Conservation (phyloP, 805 yeast species). For the Clavispora asparagi region DNA sequence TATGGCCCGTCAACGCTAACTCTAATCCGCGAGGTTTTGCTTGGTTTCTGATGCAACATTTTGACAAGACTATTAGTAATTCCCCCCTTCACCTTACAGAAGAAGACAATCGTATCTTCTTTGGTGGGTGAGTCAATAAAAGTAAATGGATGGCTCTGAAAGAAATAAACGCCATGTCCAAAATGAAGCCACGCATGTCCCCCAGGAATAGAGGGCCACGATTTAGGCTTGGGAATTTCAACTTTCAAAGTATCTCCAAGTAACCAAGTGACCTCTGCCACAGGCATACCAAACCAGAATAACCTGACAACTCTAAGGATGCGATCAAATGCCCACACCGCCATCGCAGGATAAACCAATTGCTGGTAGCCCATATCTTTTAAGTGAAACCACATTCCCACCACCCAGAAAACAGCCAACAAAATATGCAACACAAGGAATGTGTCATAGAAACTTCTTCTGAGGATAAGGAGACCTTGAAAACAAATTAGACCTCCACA, state of each 20-base stretch:
- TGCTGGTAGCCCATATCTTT: slow-evolving; percentile 5
- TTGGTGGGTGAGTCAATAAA: slow-evolving; percentile 18
- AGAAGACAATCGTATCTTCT: slow-evolving; percentile 23
- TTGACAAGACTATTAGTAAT: slow-evolving; percentile 30
- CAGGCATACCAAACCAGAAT: slow-evolving; percentile 30
- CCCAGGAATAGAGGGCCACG: slow-evolving; percentile 36
- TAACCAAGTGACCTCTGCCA: slow-evolving; percentile 23
- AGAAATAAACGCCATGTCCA: slow-evolving; percentile 28
- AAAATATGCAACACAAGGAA: slow-evolving; percentile 14
- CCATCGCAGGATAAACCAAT: slow-evolving; percentile 10
- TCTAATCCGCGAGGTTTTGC: slow-evolving; percentile 22
- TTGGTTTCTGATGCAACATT: slow-evolving; percentile 24
- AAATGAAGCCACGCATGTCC: slow-evolving; percentile 39
- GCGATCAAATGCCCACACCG: slow-evolving; percentile 34
- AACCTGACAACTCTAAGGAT: slow-evolving; percentile 24
- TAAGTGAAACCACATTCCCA: slow-evolving; percentile 14
- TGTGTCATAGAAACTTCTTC: slow-evolving; percentile 12
- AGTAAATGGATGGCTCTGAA: slow-evolving; percentile 43
- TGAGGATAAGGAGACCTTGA: slow-evolving; percentile 13
- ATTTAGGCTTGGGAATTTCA: slow-evolving; percentile 28
- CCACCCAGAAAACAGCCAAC: slow-evolving; percentile 10
- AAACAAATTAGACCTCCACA: slow-evolving; percentile 12
- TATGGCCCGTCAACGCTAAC: slow-evolving; percentile 65
- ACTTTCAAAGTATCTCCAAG: slow-evolving; percentile 36
- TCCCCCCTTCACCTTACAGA: slow-evolving; percentile 35